Evolutionary conservation across 108 stramenopile genomes (phyloP).

Genomic region (Skeletonema potamos): DNA sequence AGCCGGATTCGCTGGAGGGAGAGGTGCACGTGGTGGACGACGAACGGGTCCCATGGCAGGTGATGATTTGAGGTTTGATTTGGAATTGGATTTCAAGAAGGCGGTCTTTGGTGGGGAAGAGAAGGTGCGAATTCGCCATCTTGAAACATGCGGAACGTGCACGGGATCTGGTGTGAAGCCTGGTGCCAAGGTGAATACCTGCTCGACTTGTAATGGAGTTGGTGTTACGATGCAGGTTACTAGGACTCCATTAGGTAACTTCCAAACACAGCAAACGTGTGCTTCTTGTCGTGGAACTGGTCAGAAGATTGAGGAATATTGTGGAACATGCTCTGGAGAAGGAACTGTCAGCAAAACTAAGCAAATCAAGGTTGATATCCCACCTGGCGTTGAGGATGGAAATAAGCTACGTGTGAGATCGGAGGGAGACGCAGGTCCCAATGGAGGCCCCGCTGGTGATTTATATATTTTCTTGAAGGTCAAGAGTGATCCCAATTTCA

Average conservation of each 20-base stretch:
- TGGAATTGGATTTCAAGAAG: slow-evolving; percentile 94
- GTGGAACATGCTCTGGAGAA: slow-evolving; percentile 91
- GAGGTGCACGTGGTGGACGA: slow-evolving; percentile 55
- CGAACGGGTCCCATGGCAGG: slow-evolving; percentile 78
- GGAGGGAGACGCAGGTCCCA: slow-evolving; percentile 95
- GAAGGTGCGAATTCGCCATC: slow-evolving; percentile 92
- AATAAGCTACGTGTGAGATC: slow-evolving; percentile 94
- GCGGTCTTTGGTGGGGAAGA: slow-evolving; percentile 96
- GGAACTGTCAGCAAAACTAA: slow-evolving; percentile 92
- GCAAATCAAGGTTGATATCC: slow-evolving; percentile 95
- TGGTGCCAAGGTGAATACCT: slow-evolving; percentile 77
- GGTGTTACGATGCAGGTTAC: slow-evolving; percentile 94
- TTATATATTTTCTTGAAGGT: slow-evolving; percentile 96
- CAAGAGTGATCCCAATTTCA: slow-evolving; percentile 87
- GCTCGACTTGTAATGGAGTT: slow-evolving; percentile 80
- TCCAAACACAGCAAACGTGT: slow-evolving; percentile 96
- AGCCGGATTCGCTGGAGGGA: slow-evolving; percentile 51
- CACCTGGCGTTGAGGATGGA: slow-evolving; percentile 95
- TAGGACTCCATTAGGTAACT: slow-evolving; percentile 93
- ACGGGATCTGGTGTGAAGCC: slow-evolving; percentile 89
- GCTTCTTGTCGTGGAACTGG: slow-evolving; percentile 93
- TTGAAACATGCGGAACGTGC: slow-evolving; percentile 92
- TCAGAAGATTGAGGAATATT: slow-evolving; percentile 91
- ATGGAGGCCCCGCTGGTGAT: slow-evolving; percentile 94
- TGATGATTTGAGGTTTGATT: slow-evolving; percentile 90